Base-by-base conservation (phyloP, 1,139 yeast genomes). In the Eremothecium gossypii region DNA sequence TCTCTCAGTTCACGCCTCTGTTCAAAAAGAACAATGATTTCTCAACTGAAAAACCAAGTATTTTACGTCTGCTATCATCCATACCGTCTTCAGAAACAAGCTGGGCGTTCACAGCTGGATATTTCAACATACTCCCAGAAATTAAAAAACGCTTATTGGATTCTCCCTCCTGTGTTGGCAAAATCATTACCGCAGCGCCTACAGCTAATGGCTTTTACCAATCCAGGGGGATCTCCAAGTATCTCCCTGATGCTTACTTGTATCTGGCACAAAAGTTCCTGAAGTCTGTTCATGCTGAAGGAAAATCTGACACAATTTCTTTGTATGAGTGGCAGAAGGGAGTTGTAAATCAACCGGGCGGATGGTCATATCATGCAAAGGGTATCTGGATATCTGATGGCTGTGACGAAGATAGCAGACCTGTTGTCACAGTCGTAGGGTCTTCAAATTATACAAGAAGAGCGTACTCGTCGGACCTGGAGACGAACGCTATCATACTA, bases 341-440 rank as follows among this genome's bases (percentile, higher is more conserved):
- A 1, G 66, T 77, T 1, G 95, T 87, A 7, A 86, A 86, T 55
- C 75, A 84, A 9, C 74, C 79, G 0, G 75, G 70, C 29, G 97
- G 98, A 1, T 91, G 98, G 98, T 85, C 96, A 0, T 91, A 91
- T 61, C 99, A 91, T 58, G 98, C 98, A n/a, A 91, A 91, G 60
- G 99, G 99, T 0, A 68, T 87, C 11, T 91, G 98, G 98, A 66
- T 85, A 1, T 71, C 78, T 7, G 73, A 74, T 7, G 83, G 87
- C 0, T 52, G 41, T 3, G 30, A 33, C 1, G 70, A 67, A 7
- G 80, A 76, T 44, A 52, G 54, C 0, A 57, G 65, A 27, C 96
- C 96, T 2, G 71, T 81, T 34, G 67, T 85, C 23, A 83, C 96
- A 0, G 77, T 89, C 2, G 72, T 91, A 43, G 98, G 98, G 1